Evolutionary conservation across 805 yeast genomes (phyloP).

Genomic region (Blastobotrys americana): DNA sequence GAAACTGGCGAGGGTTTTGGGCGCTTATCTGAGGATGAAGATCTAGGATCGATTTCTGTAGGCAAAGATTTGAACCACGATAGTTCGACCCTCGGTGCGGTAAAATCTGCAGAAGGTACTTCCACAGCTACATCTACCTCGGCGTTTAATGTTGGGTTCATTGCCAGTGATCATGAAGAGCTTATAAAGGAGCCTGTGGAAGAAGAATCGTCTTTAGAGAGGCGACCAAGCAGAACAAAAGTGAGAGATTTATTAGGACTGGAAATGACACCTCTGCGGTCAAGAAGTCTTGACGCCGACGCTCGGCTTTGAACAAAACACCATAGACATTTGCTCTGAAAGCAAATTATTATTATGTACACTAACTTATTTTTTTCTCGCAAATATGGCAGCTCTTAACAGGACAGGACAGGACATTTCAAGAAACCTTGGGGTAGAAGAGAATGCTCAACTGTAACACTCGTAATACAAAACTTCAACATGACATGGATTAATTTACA

Average conservation of each 20-base stretch:
- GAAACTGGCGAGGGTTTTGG: background rate
- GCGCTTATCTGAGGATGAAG: background rate
- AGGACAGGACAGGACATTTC: too few relatives aligned
- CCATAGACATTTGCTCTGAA: too few relatives aligned
- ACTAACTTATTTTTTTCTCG: too few relatives aligned
- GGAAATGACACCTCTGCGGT: constrained; percentile 18
- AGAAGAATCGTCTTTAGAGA: constrained; percentile 6
- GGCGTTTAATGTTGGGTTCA: background rate
- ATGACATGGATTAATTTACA: background rate
- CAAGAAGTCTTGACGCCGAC: constrained; percentile 18
- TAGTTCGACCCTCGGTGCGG: background rate
- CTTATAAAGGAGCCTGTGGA: constrained; percentile 2
- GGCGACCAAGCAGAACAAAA: constrained; percentile 17
- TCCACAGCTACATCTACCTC: background rate
- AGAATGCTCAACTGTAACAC: too few relatives aligned
- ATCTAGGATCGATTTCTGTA: background rate
- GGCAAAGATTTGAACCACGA: background rate
- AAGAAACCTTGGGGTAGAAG: too few relatives aligned
- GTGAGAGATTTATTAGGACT: constrained; percentile 17
- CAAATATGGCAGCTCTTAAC: too few relatives aligned
- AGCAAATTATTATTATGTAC: too few relatives aligned
- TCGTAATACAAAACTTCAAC: too few relatives aligned
- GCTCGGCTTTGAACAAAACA: constrained; percentile 16
- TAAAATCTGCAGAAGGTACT: background rate
- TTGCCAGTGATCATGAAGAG: constrained; percentile 2